Evolutionary conservation across 805 yeast species (phyloP).

Genomic region (Candida silvicultrix): DNA sequence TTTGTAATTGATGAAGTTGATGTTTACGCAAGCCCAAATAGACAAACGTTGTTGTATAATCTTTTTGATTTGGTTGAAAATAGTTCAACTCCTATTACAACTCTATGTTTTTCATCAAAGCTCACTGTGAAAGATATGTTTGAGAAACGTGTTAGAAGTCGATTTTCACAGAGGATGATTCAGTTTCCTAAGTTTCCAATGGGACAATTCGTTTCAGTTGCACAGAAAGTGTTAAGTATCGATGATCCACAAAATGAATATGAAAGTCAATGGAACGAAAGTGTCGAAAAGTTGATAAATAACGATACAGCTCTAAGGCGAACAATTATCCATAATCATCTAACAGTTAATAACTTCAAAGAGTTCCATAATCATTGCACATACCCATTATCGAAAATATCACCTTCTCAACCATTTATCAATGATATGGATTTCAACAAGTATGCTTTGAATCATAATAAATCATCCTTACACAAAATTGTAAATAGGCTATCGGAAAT

Average conservation of each 20-base stretch:
- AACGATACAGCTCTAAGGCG: constrained; percentile 28
- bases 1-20: constrained; percentile 86
- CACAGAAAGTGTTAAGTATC: constrained; percentile 32
- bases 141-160: constrained; percentile 85
- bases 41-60: constrained; percentile 83
- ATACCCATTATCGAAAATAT: constrained; percentile 33
- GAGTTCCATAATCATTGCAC: constrained; percentile 39
- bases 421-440: constrained; percentile 17
- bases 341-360: constrained; percentile 52
- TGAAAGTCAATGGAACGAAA: constrained; percentile 38
- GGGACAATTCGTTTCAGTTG: constrained; percentile 45
- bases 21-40: constrained; percentile 57
- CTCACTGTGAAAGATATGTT: constrained; percentile 72
- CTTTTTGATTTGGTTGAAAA: constrained; percentile 80
- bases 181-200: constrained; percentile 41
- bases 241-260: constrained; percentile 22
- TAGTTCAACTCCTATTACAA: constrained; percentile 65
- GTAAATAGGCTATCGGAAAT: constrained; percentile 51
- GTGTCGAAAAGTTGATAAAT: constrained; percentile 24
- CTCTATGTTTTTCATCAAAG: constrained; percentile 73
- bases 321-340: constrained; percentile 39
- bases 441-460: constrained; percentile 23
- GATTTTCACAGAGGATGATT: constrained; percentile 79
- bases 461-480: constrained; percentile 18
- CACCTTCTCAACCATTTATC: constrained; percentile 21